Evolutionary conservation across 768 basidiomycete genomes (phyloP), one percentile per base, ranked within the genome.

Genomic region (Termitomyces sp.): DNA sequence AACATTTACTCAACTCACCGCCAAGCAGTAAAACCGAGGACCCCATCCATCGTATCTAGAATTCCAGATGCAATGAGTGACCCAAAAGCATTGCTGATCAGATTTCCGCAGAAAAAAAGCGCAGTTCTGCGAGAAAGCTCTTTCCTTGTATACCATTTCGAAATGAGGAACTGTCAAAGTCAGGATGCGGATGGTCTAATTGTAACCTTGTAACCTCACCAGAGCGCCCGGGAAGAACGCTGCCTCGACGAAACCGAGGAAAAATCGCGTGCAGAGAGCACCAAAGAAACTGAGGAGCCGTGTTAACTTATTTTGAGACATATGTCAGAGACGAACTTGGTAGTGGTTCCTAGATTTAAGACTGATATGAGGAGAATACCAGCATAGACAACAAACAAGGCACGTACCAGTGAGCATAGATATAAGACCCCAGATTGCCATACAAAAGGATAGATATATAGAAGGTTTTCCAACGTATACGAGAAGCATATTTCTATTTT

Each of bases 71-170:
- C 91, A 55, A 94, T 81, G 16, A 95, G 75, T 1, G 89, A 78
- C 1, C 92, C 92, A 65, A 94, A 93, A 0, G 90, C 92, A 70
- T 94, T 95, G 58, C 86, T 87, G 59, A 93, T 85, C 24, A 94
- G 77, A 65, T 81, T 87, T 7, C 92, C 92, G 62, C 86, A 89
- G 40, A 80, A 83, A 20, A 93, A 76, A 43, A 89, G 69, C 4
- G 89, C 89, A 10, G 83, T 89, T 53, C 90, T 79, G 49, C 85
- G 73, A 16, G 88, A 91, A 33, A 94, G 75, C 69, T 94, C 92
- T 43, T 78, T 77, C 24, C 80, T 81, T 55, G 78, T 91, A 73
- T 93, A 94, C 92, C 91, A 86, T 71, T 85, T 86, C 3, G 86
- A 86, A 35, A 88, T 73, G 5, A 87, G 72, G 67, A 85, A 86